Conservation (phyloP, 1,284 basidiomycete genomes). For the Sporisorium exsertum region DNA sequence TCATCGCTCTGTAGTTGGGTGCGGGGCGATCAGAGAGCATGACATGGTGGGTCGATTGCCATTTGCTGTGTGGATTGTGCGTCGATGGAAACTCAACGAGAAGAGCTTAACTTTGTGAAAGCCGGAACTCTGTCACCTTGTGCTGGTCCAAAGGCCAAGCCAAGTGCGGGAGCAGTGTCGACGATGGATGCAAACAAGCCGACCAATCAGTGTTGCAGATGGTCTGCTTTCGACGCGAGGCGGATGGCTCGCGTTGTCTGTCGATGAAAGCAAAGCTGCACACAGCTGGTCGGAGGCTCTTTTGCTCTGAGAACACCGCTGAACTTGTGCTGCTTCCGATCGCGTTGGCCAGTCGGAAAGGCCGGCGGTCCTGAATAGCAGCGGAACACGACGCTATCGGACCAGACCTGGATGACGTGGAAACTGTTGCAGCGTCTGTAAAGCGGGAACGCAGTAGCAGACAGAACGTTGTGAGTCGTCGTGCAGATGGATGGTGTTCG, state of each 20-base stretch:
- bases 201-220: background rate
- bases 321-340: background rate
- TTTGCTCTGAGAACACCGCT: background rate
- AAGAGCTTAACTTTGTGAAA: background rate
- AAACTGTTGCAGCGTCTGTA: background rate
- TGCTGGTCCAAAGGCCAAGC: background rate
- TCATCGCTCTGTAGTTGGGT: slow-evolving; percentile 38
- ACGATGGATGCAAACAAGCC: background rate
- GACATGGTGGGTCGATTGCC: slow-evolving; percentile 32
- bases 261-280: background rate
- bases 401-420: background rate
- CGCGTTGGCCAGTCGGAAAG: background rate
- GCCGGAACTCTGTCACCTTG: too few species aligned
- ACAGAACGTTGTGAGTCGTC: too few species aligned
- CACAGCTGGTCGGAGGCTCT: background rate
- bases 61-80: slow-evolving; percentile 1
- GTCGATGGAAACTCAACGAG: background rate
- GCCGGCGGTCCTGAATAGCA: background rate
- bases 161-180: background rate
- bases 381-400: background rate
- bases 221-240: background rate
- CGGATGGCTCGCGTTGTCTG: background rate
- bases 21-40: slow-evolving; percentile 33
- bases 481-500: background rate
- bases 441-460: background rate